Evolutionary conservation across 2,329 filamentous ascomycete species (phyloP), one percentile per base, ranked within the genome.

Genomic region (Alternaria triticina): DNA sequence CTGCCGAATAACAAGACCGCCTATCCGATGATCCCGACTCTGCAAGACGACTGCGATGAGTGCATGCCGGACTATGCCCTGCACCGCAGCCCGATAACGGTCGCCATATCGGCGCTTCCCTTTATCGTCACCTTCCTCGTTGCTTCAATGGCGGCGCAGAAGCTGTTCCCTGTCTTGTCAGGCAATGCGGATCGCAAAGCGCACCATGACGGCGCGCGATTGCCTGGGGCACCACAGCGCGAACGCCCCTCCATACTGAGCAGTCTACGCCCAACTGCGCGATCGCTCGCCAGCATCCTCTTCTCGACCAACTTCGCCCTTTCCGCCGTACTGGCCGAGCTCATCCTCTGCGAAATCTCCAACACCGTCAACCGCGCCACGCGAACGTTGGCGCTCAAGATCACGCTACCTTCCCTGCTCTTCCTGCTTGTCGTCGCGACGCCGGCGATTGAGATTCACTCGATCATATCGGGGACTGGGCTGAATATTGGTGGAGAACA

Each of bases 331-430:
- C 83, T 97, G 49, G 92, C 89, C 3, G 90, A 94, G 79, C 82
- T 97, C 69, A 91, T 97, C 49, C 85, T 97, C 9, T 93, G 92
- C 71, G 93, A 97, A 80, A 92, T 97, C 46, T 89, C 91, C 25
- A 92, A 93, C 73, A 85, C 91, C 6, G 85, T 93, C n/a, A 86
- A 90, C 67, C 85, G 89, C 7, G 83, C 84, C 30, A 92, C 91
- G 12, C 85, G 93, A 62, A 87, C 86, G 22, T 76, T 91, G 27
- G 92, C 90, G 22, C 83, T 96, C 69, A 85, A 88, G 60, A 80
- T 90, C 28, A 93, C 90, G 0, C 87, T 96, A 25, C 88, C 90
- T 7, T 87, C 88, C 20, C 82, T 97, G 45, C 81, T 96, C 27
- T 85, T 93, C 43, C 81, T 94, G 65, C 86, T 96, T 25, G 86